Evolutionary conservation across 352 stramenopile genomes (phyloP), one percentile per base, ranked within the genome.

Genomic region (Phytophthora kernoviae): DNA sequence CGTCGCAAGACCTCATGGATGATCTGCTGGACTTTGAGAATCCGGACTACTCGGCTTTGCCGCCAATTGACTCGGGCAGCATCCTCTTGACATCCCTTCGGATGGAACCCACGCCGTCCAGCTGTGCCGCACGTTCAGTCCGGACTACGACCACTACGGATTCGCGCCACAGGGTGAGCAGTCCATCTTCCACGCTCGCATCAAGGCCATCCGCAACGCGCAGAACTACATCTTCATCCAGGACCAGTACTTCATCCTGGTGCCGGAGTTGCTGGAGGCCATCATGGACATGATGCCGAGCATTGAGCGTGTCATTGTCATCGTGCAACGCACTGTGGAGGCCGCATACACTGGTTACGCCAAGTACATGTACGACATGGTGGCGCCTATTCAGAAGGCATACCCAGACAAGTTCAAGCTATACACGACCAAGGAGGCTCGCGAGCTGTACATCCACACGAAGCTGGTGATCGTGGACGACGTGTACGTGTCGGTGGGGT

Each of bases 401-500:
- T 89, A 80, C 56, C 75, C 79, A 5, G 64, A 75, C 40, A 87
- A 86, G 43, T 73, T 91, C 49, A 65, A 75, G 15, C 33, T 91
- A 14, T 90, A 84, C 63, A 67, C 75, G 44, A 87, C 79, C 7
- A 82, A 83, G 26, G 43, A 76, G 39, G 32, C 54, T 3, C 72
- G 68, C 40, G 30, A 75, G 12, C 65, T 96, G 24, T 96, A 93
- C 66, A 77, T 94, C 37, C 88, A 96, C 65, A 80, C 70, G 37
- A 94, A 94, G 40, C 46, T 93, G 20, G 50, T 96, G 40, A 64
- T 94, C 43, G 54, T 91, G 21, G 92, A 98, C 63, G 91, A 98
- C 54, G 80, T 90, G 43, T 87, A 90, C 41, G 67, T 86, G 36
- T 87, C 92, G 0, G 81, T 97, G 46, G 89, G 91, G 10, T 96